These are phyloP conservation scores for Paraphaeosphaeria minitans DNA, from an alignment of 2,329 filamentous ascomycete genomes.

Conservation along the genomic window DNA sequence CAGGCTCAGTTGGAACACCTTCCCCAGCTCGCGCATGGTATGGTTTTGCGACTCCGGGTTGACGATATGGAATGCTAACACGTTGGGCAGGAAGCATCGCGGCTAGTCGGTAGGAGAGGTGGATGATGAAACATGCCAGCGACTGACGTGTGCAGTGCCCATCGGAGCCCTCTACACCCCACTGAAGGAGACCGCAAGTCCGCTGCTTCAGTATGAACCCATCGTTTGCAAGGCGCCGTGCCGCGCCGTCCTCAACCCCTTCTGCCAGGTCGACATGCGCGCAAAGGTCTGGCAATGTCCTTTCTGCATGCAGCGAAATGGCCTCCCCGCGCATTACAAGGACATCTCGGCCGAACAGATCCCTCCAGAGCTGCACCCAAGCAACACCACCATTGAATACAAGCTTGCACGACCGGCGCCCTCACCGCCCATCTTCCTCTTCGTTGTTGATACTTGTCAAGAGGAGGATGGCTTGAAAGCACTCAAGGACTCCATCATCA, in stretches of 20 bases:
- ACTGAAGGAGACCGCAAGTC: constrained; percentile 89
- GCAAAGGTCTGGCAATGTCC: constrained; percentile 88
- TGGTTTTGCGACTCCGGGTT: constrained; percentile 18
- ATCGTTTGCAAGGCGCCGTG: constrained; percentile 97
- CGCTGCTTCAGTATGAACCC: constrained; percentile 91
- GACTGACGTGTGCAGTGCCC: constrained; percentile 63
- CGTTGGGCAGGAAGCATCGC: constrained; percentile 77
- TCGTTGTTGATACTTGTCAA: constrained; percentile 87
- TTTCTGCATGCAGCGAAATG: constrained; percentile 84
- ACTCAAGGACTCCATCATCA: constrained; percentile 83
- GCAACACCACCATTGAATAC: constrained; percentile 90
- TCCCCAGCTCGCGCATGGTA: constrained; percentile 95
- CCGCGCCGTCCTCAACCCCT: constrained; percentile 93
- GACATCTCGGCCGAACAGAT: constrained; percentile 85
- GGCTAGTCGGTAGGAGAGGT: constrained; percentile 65
- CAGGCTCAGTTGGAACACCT: constrained; percentile 97
- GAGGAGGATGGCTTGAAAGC: constrained; percentile 84
- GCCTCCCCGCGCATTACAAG: constrained; percentile 84
- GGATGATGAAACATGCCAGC: background rate
- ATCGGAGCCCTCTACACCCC: constrained; percentile 96
- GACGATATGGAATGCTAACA: constrained; percentile 32
- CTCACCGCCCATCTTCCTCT: constrained; percentile 84
- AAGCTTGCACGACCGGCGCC: constrained; percentile 79
- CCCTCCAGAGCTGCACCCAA: constrained; percentile 79
- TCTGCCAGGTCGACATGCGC: constrained; percentile 86